Percentiles rank a stretch among this genome's conserved stretches.
Evolutionary conservation across 495 filamentous ascomycete genomes (phyloP).

Genomic region (Penicillium lividum): DNA sequence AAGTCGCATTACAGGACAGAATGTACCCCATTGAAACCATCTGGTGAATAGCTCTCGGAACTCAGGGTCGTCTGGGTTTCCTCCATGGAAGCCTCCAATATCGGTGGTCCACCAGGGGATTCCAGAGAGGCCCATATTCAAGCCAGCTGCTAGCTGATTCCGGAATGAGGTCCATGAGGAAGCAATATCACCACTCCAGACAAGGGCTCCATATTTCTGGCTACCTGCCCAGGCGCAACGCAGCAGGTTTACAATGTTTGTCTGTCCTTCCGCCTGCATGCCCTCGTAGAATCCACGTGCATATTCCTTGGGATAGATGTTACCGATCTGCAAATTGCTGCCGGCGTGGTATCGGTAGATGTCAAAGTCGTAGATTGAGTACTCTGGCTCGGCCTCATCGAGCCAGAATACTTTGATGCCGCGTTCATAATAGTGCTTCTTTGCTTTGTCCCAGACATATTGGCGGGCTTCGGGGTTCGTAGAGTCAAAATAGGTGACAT

Average conservation of each 20-base stretch:
- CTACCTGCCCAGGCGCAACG: conserved; percentile 61
- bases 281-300: conserved; percentile 58
- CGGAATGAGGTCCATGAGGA: conserved; percentile 55
- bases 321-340: conserved; percentile 53
- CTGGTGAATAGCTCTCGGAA: conserved; percentile 60
- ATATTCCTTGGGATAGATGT: conserved; percentile 57
- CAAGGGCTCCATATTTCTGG: conserved; percentile 59
- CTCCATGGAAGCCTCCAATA: conserved; percentile 62
- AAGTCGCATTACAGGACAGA: conserved; percentile 60
- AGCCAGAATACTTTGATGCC: conserved; percentile 64
- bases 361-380: conserved; percentile 59
- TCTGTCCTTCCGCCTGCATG: conserved; percentile 46
- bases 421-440: conserved; percentile 56
- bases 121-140: conserved; percentile 59
- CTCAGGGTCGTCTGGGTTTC: conserved; percentile 48
- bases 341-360: conserved; percentile 58
- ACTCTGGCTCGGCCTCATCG: conserved; percentile 63
- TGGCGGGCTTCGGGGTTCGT: conserved; percentile 53
- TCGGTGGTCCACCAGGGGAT: conserved; percentile 63
- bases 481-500: conserved; percentile 56
- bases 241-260: conserved; percentile 56
- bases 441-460: conserved; percentile 56
- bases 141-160: conserved; percentile 56
- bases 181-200: conserved; percentile 62
- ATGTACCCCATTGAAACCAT: conserved; percentile 64